Evolutionary conservation across 2,329 filamentous ascomycete species (phyloP).

Genomic region (Cytospora schulzeri): DNA sequence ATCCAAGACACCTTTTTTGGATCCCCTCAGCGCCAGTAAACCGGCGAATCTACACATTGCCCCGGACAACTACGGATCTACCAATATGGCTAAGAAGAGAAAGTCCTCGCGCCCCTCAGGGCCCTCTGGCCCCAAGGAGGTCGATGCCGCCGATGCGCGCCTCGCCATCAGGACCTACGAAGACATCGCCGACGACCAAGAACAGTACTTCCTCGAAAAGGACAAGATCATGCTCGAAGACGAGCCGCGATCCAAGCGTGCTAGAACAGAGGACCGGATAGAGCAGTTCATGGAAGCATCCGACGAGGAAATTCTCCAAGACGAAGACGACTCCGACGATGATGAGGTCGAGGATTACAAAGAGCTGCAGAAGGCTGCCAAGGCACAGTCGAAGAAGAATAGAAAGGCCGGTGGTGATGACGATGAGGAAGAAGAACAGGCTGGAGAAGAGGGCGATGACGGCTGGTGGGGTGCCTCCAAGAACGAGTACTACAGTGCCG

Average conservation of each 20-base stretch:
- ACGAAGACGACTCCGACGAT: constrained; percentile 33
- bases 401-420: constrained; percentile 64
- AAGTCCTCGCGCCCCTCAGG: constrained; percentile 62
- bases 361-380: constrained; percentile 25
- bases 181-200: constrained; percentile 90
- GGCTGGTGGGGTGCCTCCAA: constrained; percentile 86
- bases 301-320: constrained; percentile 58
- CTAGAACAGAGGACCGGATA: constrained; percentile 70
- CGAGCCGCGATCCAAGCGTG: constrained; percentile 74
- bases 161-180: constrained; percentile 69
- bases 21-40: not conserved
- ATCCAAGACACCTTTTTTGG: not conserved
- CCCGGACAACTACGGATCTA: not conserved
- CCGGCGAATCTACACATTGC: not conserved
- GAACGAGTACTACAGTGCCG: constrained; percentile 91
- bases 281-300: constrained; percentile 61
- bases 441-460: constrained; percentile 59
- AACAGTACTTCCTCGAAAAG: constrained; percentile 85
- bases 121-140: constrained; percentile 55
- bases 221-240: constrained; percentile 89
- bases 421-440: constrained; percentile 47
- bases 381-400: constrained; percentile 37
- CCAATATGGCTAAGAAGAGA: constrained; percentile 66
- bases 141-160: constrained; percentile 61
- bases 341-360: constrained; percentile 32